Evolutionary conservation across 352 stramenopile genomes (phyloP), one percentile per base, ranked within the genome.

Genomic region (Pythium periplocum): DNA sequence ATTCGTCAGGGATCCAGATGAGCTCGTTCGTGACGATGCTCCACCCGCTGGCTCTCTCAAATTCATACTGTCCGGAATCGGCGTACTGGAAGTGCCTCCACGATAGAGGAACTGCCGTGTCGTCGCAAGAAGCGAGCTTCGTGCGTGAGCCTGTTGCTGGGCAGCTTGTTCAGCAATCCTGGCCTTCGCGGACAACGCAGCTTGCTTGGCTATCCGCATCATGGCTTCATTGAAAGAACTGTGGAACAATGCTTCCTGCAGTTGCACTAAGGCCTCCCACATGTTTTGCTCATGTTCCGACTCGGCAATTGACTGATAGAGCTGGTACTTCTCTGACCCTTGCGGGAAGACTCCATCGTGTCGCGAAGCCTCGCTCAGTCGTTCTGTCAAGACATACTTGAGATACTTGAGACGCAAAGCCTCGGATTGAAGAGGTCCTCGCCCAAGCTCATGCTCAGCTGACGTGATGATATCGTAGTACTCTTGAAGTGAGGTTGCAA

Each of bases 161-260:
- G 81, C 78, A 32, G 76, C 73, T 44, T 91, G 76, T 43, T 93
- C 78, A 4, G 83, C 83, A 66, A 93, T 93, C 48, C 84, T 85
- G 3, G 78, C 83, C 43, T 91, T 88, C 6, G 83, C 83, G 0
- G 80, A 91, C 40, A 93, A 53, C 6, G 83, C 83, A 31, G 83
- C 83, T 45, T 93, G 76, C 39, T 83, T 80, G 0, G 83, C 83
- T 55, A 93, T 89, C 41, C 78, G 72, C 80, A 93, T 87, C 63
- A 88, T 89, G 2, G 80, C 83, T 49, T 91, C 78, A 50, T 87
- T 85, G 47, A 90, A 68, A 6, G 78, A 86, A 59, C 64, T 78
- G 36, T 77, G 74, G 52, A 93, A 91, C 9, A 91, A 62, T 32
- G 68, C 71, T 39, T 88, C 66, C 57, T 90, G 80, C 7, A 91